Percentiles rank a stretch among this genome's conserved stretches.
Conservation (phyloP, 139 green algal genomes). For the Tetradesmus lagerheimii region DNA sequence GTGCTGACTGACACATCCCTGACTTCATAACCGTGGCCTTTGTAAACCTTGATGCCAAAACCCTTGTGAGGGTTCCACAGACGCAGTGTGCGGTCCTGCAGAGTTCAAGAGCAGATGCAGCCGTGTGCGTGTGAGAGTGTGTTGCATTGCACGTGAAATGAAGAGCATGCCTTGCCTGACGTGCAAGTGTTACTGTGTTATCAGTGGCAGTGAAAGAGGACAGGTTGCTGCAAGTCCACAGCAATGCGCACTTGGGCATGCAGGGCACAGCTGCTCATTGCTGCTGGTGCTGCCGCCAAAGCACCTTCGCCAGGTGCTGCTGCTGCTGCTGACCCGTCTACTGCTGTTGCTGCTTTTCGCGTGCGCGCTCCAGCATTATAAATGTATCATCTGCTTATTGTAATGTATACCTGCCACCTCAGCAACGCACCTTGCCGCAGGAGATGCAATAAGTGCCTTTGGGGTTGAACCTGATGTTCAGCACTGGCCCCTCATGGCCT, state of each 20-base stretch:
- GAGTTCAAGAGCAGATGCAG: not conserved
- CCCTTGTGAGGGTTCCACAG: conserved; percentile 91
- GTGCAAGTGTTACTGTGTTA: too few species aligned
- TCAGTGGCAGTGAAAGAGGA: too few species aligned
- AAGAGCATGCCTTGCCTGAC: too few species aligned
- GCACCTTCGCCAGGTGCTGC: too few species aligned
- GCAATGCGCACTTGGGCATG: too few species aligned
- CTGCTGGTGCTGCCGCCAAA: too few species aligned
- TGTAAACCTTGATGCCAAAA: conserved; percentile 88
- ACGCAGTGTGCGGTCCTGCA: conserved; percentile 84
- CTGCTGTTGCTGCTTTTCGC: not conserved
- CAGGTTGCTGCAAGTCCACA: too few species aligned
- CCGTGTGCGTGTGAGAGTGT: not conserved
- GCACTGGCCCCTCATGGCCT: conserved; percentile 88
- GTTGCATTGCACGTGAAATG: too few species aligned
- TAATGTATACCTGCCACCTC: not conserved
- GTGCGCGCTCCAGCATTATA: not conserved
- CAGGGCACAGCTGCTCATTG: too few species aligned
- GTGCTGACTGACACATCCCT: conserved; percentile 70
- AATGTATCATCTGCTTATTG: not conserved
- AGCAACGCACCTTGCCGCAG: conserved; percentile 80
- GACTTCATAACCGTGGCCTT: conserved; percentile 93
- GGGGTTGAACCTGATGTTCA: conserved; percentile 89
- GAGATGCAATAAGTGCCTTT: conserved; percentile 88
- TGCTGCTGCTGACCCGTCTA: not conserved